Conservation (phyloP, 768 basidiomycete genomes). For the Trametes maxima region DNA sequence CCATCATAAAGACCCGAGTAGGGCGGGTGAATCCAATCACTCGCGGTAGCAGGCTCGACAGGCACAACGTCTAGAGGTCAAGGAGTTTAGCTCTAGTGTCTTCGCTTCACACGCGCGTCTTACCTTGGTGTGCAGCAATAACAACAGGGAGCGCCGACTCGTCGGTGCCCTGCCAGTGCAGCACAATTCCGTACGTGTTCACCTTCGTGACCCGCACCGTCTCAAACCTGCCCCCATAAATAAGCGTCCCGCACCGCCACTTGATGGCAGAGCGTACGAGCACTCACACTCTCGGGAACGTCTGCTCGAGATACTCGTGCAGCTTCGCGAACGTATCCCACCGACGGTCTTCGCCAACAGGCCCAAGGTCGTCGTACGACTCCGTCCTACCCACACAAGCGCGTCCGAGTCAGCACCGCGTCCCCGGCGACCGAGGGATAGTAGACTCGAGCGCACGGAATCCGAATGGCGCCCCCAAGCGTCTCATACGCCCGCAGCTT, state of each 20-base stretch:
- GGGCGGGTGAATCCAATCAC: constrained; percentile 51
- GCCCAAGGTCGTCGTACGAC: constrained; percentile 49
- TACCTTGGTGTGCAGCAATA: constrained; percentile 55
- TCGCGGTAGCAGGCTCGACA: constrained; percentile 43
- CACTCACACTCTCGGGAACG: constrained; percentile 65
- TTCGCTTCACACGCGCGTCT: neutral
- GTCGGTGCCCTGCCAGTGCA: constrained; percentile 59
- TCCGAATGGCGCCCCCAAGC: constrained; percentile 28
- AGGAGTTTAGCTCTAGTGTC: neutral
- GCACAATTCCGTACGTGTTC: constrained; percentile 62
- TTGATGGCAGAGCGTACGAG: too few relatives aligned
- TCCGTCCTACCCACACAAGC: constrained; percentile 42
- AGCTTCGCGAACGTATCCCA: constrained; percentile 42
- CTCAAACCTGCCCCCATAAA: constrained; percentile 29
- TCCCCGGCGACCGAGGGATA: neutral
- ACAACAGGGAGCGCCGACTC: constrained; percentile 53
- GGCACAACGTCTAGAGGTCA: constrained; percentile 49
- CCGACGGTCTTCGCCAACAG: constrained; percentile 48
- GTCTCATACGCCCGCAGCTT: constrained; percentile 26
- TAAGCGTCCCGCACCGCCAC: constrained; percentile 27
- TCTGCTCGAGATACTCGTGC: constrained; percentile 41
- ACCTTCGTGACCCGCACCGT: constrained; percentile 56
- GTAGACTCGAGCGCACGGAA: constrained; percentile 39
- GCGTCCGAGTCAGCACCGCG: neutral
- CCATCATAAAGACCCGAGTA: constrained; percentile 51